Evolutionary conservation across 1,139 yeast genomes (phyloP).

Genomic region (Suhomyces chickasaworum): DNA sequence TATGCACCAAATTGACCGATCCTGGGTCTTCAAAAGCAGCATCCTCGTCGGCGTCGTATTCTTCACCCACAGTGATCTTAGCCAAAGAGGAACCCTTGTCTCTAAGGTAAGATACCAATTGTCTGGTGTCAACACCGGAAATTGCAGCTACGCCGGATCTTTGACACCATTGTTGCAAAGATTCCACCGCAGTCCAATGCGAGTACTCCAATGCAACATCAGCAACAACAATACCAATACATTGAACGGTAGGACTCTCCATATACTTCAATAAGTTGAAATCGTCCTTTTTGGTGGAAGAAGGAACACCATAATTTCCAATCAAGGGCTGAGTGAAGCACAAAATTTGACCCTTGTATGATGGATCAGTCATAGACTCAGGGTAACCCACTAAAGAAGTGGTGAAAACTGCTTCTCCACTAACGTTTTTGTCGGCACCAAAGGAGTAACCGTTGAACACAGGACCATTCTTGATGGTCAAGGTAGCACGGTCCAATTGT

Average conservation of each 20-base stretch:
- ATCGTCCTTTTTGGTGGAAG: constrained; percentile 75
- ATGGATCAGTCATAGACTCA: constrained; percentile 98
- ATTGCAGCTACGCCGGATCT: constrained; percentile 96
- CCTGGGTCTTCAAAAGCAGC: constrained; percentile 95
- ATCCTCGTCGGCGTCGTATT: constrained; percentile 86
- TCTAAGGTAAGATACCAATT: constrained; percentile 86
- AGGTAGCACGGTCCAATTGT: constrained; percentile 76
- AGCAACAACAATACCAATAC: constrained; percentile 94
- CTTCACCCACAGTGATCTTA: constrained; percentile 85
- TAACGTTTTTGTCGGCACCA: constrained; percentile 87
- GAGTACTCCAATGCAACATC: constrained; percentile 94
- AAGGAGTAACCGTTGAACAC: constrained; percentile 90
- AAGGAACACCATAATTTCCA: constrained; percentile 98
- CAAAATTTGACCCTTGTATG: constrained; percentile 92
- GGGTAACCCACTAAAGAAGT: constrained; percentile 98
- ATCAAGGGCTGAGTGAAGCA: constrained; percentile 96
- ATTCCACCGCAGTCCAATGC: constrained; percentile 99
- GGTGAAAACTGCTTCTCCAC: constrained; percentile 97
- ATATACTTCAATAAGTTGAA: constrained; percentile 83
- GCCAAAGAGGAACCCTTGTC: constrained; percentile 96
- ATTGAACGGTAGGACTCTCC: constrained; percentile 89
- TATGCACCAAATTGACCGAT: constrained; percentile 82
- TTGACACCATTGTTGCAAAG: constrained; percentile 92
- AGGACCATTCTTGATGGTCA: constrained; percentile 91
- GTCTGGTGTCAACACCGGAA: constrained; percentile 96